Base-by-base conservation (phyloP, 83 land plant genomes). In the Picea engelmannii region DNA sequence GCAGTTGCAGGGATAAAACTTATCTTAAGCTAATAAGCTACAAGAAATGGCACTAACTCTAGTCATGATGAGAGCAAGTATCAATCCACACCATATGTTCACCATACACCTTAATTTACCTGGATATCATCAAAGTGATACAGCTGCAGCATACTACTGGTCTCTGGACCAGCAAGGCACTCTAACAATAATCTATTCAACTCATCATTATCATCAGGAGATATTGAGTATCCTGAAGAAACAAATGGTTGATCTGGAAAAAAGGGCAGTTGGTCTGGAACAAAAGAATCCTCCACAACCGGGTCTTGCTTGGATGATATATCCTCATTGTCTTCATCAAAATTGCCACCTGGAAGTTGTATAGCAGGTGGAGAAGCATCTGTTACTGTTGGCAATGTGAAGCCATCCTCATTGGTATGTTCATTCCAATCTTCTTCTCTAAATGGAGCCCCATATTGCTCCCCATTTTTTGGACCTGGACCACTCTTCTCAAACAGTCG, bases 391-490 rank as follows among this genome's bases (percentile, higher is more conserved):
- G 7, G 76, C 15, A 73, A 44, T 20, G 38, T 5, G 24, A 47
- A 2, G n/a, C 58, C 27, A 73, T 73, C 76, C 10, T 73, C 76
- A 44, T 73, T 73, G 20, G 47, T 7, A 62, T 89, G 83, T 69
- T 81, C 85, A 7, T 44, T 69, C 92, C 92, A 90, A 17, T 90
- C 90, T 80, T 83, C 92, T 47, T 90, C 92, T 2, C 40, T 84
- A 82, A 85, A 90, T 61, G 86, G 86, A 61, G 92, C 92, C 24
- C 89, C 92, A 78, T 85, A 86, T 67, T 90, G 92, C 49, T 85
- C 88, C 18, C 90, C 86, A 78, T 85, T 87, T 79, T 81, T 85
- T 5, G 92, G 90, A 18, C 90, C 92, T 25, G 78, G 77, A 47
- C 92, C 90, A 67, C 84, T 84, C 80, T 88, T 90, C 70, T 86